Base-by-base conservation (phyloP, 495 filamentous ascomycete genomes). In the Gamarada debralockiae region DNA sequence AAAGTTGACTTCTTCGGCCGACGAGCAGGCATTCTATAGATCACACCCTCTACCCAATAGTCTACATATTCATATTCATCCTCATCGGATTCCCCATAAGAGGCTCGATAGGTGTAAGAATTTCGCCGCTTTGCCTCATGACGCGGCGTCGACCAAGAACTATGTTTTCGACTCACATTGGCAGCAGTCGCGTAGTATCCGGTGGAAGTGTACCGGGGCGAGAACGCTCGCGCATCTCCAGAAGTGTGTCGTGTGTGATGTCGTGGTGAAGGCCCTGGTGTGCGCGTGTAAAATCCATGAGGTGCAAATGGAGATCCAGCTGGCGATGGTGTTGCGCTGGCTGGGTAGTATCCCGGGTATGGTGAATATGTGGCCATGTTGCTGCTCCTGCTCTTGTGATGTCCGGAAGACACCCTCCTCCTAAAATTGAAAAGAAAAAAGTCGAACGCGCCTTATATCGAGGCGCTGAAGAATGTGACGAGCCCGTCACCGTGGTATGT, bases 51-150 rank as follows among this genome's bases (percentile, higher is more conserved):
- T n/a, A 54, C 47, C 23, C 54, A 59, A 66, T 70, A 75, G 55
- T 73, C 62, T 65, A 73, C 65, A 65, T 79, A 73, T 70, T 78
- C 66, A 60, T 70, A 65, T 66, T 81, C 78, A 70, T 80, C 78
- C 70, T 80, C 77, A 73, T 81, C 78, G 68, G 77, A 80, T 61
- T 79, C 77, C 69, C 73, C 76, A 75, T 78, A 67, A 36, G 74
- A 72, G 71, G 76, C 64, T 69, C 72, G 78, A 74, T 76, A 73
- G 67, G 77, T 73, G 50, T 52, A 51, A 56, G 61, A 64, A 60
- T 51, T 53, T 41, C 61, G 57, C 48, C 61, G 51, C 51, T 46
- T 61, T 15, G 50, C 17, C 54, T 64, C 55, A 52, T 51, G 42
- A 20, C 53, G 58, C 45, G 55, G 59, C 48, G 46, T 38, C 39